These are phyloP conservation scores for Fusarium chlamydosporum DNA, from an alignment of 2,329 filamentous ascomycete species.

Conservation along the genomic window DNA sequence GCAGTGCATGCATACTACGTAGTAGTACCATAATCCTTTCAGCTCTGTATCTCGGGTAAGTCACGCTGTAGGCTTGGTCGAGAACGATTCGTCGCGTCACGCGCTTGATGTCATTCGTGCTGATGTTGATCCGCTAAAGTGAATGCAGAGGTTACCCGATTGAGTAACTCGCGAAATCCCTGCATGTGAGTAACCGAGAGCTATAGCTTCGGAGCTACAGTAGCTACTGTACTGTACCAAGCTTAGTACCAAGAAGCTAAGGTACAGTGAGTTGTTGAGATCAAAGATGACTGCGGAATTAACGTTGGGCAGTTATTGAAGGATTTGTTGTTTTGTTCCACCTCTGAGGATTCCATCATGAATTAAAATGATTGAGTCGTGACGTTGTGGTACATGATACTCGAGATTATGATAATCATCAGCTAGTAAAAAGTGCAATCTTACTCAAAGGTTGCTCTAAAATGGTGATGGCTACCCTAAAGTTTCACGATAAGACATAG, in stretches of 20 bases:
- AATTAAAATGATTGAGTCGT: no score
- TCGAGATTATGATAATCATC: no score
- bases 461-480: neutral
- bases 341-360: no score
- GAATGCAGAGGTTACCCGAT: constrained; percentile 6
- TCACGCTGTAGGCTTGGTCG: neutral
- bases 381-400: no score
- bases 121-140: constrained; percentile 9
- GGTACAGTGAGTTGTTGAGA: no score
- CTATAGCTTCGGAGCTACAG: neutral
- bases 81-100: constrained; percentile 11
- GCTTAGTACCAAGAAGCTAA: no score
- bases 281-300: no score
- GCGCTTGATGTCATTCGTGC: constrained; percentile 32
- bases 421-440: no score
- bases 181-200: neutral
- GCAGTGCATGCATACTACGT: neutral
- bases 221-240: no score
- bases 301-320: no score
- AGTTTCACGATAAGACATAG: neutral
- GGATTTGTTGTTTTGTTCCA: no score
- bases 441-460: no score
- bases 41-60: neutral
- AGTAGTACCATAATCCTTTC: neutral
- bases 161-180: constrained; percentile 8